Base-by-base conservation (phyloP, 2,329 filamentous ascomycete genomes). In the Penicillium sp. region DNA sequence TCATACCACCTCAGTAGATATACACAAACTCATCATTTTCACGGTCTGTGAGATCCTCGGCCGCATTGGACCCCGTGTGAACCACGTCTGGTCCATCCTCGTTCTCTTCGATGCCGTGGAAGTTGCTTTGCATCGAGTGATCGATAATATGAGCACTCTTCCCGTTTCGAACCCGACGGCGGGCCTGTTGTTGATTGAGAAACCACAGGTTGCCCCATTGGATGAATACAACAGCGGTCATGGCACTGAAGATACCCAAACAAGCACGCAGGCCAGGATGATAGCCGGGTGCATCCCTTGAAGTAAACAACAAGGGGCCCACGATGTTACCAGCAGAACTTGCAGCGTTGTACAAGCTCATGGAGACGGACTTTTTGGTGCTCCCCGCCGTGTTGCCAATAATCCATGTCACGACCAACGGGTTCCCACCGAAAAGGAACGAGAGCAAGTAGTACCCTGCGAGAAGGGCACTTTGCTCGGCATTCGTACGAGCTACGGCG, bases 21-120 rank as follows among this genome's bases (percentile, higher is more conserved):
- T 80, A 84, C 13, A 84, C 74, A 66, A 86, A 86, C 57, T 86
- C 81, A 47, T 86, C 81, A 55, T 86, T 86, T 68, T 81, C 69
- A 16, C 76, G 66, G 62, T 86, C 83, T 0, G 82, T 84, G 54
- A 84, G 55, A 65, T 86, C 83, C 52, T 77, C 62, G 40, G 79
- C 77, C 0, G 75, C 77, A 38, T 77, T 73, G 13, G 76, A 71
- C 5, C 78, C 77, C 16, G 77, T 50, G 28, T 60, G 58, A 5
- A 50, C 32, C 6, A 46, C 43, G 26, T 51, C 46, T 6, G 56
- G 51, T 6, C 43, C 51, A 13, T 46, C 51, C 3, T 55, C 57
- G 14, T 53, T 50, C 8, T 63, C 56, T 4, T 57, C 51, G 49
- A 31, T 49, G 54, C 49, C 67, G 22, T 71, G 68, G 53, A 79